Evolutionary conservation across 2,329 filamentous ascomycete species (phyloP), one percentile per base, ranked within the genome.

Genomic region (Colletotrichum eremochloae): DNA sequence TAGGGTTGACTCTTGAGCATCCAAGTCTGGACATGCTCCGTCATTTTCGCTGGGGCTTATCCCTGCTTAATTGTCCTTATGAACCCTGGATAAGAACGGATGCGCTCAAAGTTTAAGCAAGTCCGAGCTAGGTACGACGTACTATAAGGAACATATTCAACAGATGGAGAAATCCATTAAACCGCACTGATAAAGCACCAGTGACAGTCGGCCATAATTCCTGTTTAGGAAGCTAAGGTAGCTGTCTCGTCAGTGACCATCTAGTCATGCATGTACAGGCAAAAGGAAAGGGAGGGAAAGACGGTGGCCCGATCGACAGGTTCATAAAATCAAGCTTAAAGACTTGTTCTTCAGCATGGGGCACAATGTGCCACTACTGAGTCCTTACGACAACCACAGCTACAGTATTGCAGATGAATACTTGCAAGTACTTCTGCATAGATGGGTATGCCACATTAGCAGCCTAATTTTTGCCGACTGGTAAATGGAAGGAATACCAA

Each of bases 281-380:
- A 4, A 29, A 63, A 29, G 15, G 29, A 29, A 24, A 60, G 52
- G 15, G 29, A 29, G 29, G 55, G 52, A 44, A 33, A 36, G 48
- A 63, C 38, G 58, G 53, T 58, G 20, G 52, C 53, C 50, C 33
- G 63, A 68, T 68, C 44, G 33, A 53, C 50, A 68, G 58, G 64
- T 31, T 53, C 68, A 46, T 31, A 14, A 15, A 71, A 68, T 63
- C 64, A 71, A 71, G 64, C 68, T 71, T 68, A 63, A 68, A 57
- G n/a, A 15, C 9, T 6, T 31, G 24, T 44, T 44, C 31, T 14
- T 29, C 0, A 48, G 15, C 33, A 38, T 33, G 18, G 46, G 46
- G n/a, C 50, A 12, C 48, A 3, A 2, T 33, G 12, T 50, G 18
- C 3, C 46, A 29, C 40, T 24, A 9, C 15, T 12, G 42, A 7